Percentiles rank a stretch among this genome's conserved stretches.
Conservation (phyloP, 2,329 filamentous ascomycete genomes). For the Chalara sp. region DNA sequence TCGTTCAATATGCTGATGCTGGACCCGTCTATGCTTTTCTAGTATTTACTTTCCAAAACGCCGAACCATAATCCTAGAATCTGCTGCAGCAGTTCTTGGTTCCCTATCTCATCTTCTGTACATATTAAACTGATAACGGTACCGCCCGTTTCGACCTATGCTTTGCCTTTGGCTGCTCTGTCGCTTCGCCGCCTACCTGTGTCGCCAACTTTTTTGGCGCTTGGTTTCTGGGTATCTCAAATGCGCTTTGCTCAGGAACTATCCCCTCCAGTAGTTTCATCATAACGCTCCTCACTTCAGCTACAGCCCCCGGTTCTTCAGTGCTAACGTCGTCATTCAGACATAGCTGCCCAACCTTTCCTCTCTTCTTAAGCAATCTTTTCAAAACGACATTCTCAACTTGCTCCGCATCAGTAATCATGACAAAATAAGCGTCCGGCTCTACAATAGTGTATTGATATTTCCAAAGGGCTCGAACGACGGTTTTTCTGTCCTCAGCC, state of each 20-base stretch:
- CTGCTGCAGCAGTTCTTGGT: too few species aligned
- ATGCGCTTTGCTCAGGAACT: slow-evolving; percentile 10
- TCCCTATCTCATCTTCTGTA: too few species aligned
- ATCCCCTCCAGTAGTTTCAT: slow-evolving; percentile 31
- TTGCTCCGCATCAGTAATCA: slow-evolving; percentile 38
- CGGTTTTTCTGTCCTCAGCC: slow-evolving; percentile 25
- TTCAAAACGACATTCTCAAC: slow-evolving; percentile 31
- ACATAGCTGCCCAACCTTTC: slow-evolving; percentile 33
- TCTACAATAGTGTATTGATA: slow-evolving; percentile 36
- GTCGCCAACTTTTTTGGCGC: too few species aligned
- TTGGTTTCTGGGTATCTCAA: slow-evolving; percentile 4
- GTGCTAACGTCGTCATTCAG: slow-evolving; percentile 37
- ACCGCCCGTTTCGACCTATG: too few species aligned
- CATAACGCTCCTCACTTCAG: slow-evolving; percentile 26
- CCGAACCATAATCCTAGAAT: too few species aligned
- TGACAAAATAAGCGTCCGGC: slow-evolving; percentile 34
- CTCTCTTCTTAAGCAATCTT: slow-evolving; percentile 26
- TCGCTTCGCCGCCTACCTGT: too few species aligned
- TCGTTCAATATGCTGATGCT: too few species aligned
- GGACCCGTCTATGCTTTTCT: too few species aligned
- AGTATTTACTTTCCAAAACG: too few species aligned
- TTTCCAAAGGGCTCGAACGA: slow-evolving; percentile 33
- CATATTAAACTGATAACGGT: too few species aligned
- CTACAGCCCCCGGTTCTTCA: slow-evolving; percentile 28
- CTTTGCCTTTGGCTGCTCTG: too few species aligned